A percentile compares a stretch with the other conserved stretches of the same genome.
These are phyloP conservation scores for Colletotrichum endophyticum DNA, from an alignment of 2,329 filamentous ascomycete genomes.

Conservation along the genomic window DNA sequence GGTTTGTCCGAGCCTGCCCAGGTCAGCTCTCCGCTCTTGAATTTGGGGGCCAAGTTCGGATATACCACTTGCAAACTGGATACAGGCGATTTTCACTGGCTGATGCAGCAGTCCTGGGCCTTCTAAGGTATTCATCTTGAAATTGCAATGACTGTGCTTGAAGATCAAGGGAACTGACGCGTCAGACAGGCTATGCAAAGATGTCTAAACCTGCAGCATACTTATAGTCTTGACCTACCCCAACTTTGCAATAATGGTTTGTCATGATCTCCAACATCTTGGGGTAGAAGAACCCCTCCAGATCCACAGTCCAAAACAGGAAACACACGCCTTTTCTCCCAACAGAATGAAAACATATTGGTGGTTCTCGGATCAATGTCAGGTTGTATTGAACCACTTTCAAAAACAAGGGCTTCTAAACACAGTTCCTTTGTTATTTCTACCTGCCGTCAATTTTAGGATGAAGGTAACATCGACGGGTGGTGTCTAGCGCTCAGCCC, in stretches of 20 bases:
- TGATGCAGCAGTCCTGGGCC: conserved; percentile 36
- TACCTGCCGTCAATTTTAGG: not conserved
- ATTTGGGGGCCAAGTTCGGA: not conserved
- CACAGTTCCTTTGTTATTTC: not conserved
- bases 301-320: not conserved
- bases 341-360: too few relatives aligned
- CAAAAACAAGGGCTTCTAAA: too few relatives aligned
- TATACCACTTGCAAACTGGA: conserved; percentile 72
- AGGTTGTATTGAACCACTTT: too few relatives aligned
- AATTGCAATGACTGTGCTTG: too few relatives aligned
- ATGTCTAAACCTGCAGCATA: not conserved
- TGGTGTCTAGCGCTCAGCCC: not conserved
- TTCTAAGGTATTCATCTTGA: not conserved
- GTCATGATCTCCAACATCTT: not conserved
- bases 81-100: conserved; percentile 78
- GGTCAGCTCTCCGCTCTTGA: not conserved
- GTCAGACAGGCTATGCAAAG: too few relatives aligned
- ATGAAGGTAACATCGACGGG: not conserved
- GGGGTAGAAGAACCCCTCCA: not conserved
- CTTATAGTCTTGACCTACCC: not conserved
- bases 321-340: not conserved
- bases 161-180: too few relatives aligned
- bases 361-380: too few relatives aligned
- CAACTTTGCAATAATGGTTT: not conserved
- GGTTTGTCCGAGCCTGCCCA: conserved; percentile 78